Evolutionary conservation across 306 rosid species (phyloP).

Genomic region (Gillenia trifoliata): DNA sequence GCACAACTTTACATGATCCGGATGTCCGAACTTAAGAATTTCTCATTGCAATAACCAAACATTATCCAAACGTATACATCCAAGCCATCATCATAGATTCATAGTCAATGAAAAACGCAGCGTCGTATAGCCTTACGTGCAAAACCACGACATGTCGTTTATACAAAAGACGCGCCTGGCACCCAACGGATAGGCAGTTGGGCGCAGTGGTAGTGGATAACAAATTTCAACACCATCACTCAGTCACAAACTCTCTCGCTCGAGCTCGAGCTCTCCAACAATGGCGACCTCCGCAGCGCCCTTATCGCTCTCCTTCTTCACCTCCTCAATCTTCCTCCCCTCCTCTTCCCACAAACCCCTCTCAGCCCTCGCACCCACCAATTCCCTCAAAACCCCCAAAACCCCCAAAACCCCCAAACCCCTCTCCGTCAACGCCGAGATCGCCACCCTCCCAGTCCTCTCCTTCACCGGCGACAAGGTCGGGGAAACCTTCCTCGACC

Average conservation of each 20-base stretch:
- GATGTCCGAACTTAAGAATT: too few species aligned
- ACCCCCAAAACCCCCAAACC: constrained; percentile 17
- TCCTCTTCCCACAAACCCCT: constrained; percentile 25
- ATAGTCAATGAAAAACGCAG: too few species aligned
- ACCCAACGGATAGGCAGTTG: constrained; percentile 8
- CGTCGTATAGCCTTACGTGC: too few species aligned
- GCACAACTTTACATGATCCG: too few species aligned
- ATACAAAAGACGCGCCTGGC: neutral
- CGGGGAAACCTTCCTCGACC: constrained; percentile 69
- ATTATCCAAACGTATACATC: too few species aligned
- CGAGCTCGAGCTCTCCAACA: neutral
- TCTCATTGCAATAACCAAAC: too few species aligned
- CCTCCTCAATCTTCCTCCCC: constrained; percentile 48
- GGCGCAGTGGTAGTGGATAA: constrained; percentile 14
- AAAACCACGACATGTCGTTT: constrained; percentile 8
- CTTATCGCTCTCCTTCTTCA: constrained; percentile 45
- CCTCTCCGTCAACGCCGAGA: constrained; percentile 34
- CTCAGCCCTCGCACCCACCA: constrained; percentile 12
- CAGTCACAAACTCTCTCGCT: neutral
- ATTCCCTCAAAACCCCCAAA: constrained; percentile 8
- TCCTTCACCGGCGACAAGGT: constrained; percentile 71
- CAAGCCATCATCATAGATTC: too few species aligned
- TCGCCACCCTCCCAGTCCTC: constrained; percentile 76
- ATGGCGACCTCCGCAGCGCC: constrained; percentile 45
- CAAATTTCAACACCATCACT: neutral